A percentile compares a stretch with the other conserved stretches of the same genome.
Conservation (phyloP, 1,284 basidiomycete genomes). For the Chiua sp. region DNA sequence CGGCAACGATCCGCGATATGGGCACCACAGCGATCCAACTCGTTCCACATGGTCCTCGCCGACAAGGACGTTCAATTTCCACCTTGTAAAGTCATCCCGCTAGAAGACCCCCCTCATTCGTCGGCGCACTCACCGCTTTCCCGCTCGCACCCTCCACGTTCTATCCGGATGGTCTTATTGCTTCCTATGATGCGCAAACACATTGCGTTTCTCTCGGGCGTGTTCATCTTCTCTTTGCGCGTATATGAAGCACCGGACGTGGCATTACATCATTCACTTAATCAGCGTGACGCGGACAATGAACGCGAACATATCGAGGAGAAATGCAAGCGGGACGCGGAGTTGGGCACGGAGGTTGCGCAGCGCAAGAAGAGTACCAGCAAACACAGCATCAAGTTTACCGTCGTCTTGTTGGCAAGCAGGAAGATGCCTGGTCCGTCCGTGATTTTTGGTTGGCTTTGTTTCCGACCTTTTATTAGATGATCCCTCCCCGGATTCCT, state of each 20-base stretch:
- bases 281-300: conserved; percentile 54
- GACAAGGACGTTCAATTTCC: conserved; percentile 87
- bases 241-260: conserved; percentile 70
- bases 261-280: conserved; percentile 54
- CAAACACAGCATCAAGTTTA: background rate
- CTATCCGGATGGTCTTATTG: conserved; percentile 93
- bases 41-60: conserved; percentile 83
- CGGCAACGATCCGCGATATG: conserved; percentile 67
- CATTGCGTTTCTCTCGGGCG: conserved; percentile 87
- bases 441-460: background rate
- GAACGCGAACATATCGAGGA: conserved; percentile 65
- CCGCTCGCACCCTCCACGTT: conserved; percentile 84
- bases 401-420: background rate
- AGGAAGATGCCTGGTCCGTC: background rate
- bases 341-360: conserved; percentile 80
- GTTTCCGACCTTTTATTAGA: conserved; percentile 51
- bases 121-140: conserved; percentile 86
- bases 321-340: conserved; percentile 55
- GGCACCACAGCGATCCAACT: conserved; percentile 68
- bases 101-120: conserved; percentile 53
- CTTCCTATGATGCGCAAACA: conserved; percentile 92
- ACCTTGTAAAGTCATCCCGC: conserved; percentile 72
- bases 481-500: conserved; percentile 75
- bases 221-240: conserved; percentile 90
- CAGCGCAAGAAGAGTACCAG: conserved; percentile 77